Percentiles rank a stretch among this genome's conserved stretches.
phyloP scores from a whole-genome alignment of 2,329 filamentous ascomycete species.

The Camillea tinctor region DNA sequence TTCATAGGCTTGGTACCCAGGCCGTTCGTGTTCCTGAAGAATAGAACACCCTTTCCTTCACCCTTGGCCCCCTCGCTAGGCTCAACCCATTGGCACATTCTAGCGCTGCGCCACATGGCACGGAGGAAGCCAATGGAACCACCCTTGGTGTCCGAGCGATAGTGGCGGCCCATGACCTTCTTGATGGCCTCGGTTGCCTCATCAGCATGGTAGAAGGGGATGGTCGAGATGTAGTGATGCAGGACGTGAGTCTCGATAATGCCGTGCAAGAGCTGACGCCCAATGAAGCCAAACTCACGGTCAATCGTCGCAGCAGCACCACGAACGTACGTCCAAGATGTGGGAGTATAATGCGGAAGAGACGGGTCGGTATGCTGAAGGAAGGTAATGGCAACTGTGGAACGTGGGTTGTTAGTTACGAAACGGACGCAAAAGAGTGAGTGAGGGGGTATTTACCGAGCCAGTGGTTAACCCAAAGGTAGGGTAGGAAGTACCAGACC shows the following conservation, averaged over 20 bases:
- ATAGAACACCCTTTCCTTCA: conserved; percentile 79
- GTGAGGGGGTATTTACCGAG: conserved; percentile 65
- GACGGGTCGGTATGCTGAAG: conserved; percentile 95
- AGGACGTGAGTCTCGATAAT: conserved; percentile 98
- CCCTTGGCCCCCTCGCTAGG: conserved; percentile 78
- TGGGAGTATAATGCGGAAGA: conserved; percentile 85
- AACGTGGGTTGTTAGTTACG: conserved; percentile 26
- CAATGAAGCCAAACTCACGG: conserved; percentile 95
- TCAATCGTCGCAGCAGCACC: conserved; percentile 95
- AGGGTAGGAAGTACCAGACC: conserved; percentile 94
- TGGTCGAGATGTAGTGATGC: conserved; percentile 94
- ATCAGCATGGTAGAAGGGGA: conserved; percentile 95
- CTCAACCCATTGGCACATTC: conserved; percentile 97
- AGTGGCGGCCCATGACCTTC: conserved; percentile 92
- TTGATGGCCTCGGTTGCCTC: conserved; percentile 94
- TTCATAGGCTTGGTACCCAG: conserved; percentile 59
- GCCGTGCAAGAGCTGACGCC: conserved; percentile 85
- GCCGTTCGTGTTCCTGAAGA: conserved; percentile 94
- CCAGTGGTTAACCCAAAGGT: conserved; percentile 99
- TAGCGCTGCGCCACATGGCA: conserved; percentile 75
- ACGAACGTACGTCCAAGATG: conserved; percentile 89
- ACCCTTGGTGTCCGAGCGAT: conserved; percentile 76
- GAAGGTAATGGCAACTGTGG: conserved; percentile 90
- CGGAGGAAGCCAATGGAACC: conserved; percentile 81
- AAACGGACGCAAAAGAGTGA: background rate